Base-by-base conservation (phyloP, 129 eudicot genomes). In the Escallonia herrerae region DNA sequence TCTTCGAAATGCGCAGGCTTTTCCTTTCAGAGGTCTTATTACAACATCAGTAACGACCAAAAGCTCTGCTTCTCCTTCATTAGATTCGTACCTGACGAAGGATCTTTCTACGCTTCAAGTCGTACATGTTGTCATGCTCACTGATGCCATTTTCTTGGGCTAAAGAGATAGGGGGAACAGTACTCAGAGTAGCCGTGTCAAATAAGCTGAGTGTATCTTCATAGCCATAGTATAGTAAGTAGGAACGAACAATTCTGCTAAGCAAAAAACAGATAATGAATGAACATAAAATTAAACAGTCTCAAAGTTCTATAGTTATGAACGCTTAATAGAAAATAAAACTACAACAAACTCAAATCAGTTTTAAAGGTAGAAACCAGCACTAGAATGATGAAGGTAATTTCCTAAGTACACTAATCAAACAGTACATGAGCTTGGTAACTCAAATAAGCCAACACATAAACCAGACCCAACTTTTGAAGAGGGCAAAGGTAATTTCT, bases 161-260 rank as follows among this genome's bases (percentile, higher is more conserved):
- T 53, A 74, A 69, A 44, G 91, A 66, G 46, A 82, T 60, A 8
- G 90, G 90, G 22, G 99, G 96, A 54, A 82, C 63, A 38, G 85
- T 78, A 81, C 71, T 85, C 80, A 68, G 72, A 51, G 75, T 85
- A 62, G 95, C 96, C 69, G 49, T 63, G 56, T 93, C 96, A 74
- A 93, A 80, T 8, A 79, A 77, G 39, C 75, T 56, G 43, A 93
- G 87, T n/a, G 99, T 93, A 54, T 86, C 99, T 75, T 80, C 95
- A 54, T 93, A 93, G 44, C 99, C 99, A 78, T 93, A 88, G 68
- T 93, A 96, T 56, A 81, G 91, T 43, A 93, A 77, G 77, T 93
- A 93, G 46, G 96, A 74, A 47, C 99, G 90, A 48, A 93, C 91
- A 66, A 93, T 69, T 65, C 99, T 93, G 91, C 53, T 38, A 62